Conservation (phyloP, 2,329 filamentous ascomycete species). For the Thielaviopsis punctulata region DNA sequence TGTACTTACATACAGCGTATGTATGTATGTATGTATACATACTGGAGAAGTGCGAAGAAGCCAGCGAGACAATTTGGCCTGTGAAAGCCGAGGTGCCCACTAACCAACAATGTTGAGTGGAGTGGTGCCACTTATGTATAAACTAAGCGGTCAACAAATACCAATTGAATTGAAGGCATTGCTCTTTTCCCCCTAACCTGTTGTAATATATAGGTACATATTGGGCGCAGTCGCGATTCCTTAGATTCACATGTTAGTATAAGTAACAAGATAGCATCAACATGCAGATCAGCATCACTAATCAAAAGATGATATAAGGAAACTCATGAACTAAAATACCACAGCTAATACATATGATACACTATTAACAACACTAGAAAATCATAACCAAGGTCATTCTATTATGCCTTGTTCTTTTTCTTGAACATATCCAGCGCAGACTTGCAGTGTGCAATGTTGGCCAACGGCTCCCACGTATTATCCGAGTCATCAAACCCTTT, state of each 20-base stretch:
- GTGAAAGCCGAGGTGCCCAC: neutral
- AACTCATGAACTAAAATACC: too few relatives aligned
- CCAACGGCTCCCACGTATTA: constrained; percentile 37
- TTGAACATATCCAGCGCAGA: constrained; percentile 23
- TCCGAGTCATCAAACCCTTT: constrained; percentile 25
- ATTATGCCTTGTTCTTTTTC: constrained; percentile 4
- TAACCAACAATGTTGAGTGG: neutral
- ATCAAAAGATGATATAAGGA: too few relatives aligned
- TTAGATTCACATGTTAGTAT: too few relatives aligned
- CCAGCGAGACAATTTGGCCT: neutral
- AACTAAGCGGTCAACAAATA: neutral
- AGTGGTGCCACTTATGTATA: neutral
- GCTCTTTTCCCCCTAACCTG: too few relatives aligned
- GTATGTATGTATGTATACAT: neutral
- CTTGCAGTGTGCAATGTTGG: constrained; percentile 26
- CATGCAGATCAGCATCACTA: neutral
- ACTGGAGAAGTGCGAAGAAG: neutral
- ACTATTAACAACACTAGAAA: neutral
- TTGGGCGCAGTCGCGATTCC: too few relatives aligned
- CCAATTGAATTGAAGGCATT: too few relatives aligned
- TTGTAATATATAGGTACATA: too few relatives aligned
- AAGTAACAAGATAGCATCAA: neutral
- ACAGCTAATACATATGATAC: too few relatives aligned
- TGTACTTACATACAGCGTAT: too few relatives aligned
- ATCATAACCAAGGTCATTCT: neutral